These are phyloP conservation scores for Ceratocystis cubensis DNA, from an alignment of 2,329 filamentous ascomycete genomes.

Conservation along the genomic window DNA sequence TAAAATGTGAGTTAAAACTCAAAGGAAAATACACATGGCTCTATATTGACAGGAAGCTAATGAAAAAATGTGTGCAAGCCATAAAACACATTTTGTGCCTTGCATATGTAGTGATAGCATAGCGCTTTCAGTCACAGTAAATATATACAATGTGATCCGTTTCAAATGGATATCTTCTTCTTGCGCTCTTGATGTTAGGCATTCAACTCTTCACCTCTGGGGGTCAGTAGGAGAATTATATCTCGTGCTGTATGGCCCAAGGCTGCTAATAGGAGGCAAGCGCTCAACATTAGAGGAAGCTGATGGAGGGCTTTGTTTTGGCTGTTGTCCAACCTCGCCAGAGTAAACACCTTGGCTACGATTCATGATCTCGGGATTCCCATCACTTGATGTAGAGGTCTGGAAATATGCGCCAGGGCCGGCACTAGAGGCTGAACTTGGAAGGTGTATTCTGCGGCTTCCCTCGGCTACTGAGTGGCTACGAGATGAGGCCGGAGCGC, in stretches of 20 bases:
- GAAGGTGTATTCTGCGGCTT: not conserved
- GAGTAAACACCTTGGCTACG: not conserved
- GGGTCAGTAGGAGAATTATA: not conserved
- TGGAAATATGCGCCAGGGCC: not conserved
- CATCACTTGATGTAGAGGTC: not conserved
- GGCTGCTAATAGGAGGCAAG: not conserved
- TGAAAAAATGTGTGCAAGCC: not conserved
- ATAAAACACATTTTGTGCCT: not conserved
- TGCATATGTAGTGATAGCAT: not conserved
- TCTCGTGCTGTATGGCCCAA: not conserved
- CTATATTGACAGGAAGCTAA: not conserved
- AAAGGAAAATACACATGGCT: not conserved
- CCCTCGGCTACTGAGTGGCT: not conserved
- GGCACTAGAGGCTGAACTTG: not conserved
- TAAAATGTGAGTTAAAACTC: not conserved
- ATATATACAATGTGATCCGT: slow-evolving; percentile 1
- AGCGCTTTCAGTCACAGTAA: not conserved
- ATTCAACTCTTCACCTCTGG: not conserved
- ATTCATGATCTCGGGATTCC: not conserved
- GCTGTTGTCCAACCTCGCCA: not conserved
- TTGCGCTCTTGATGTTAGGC: too few relatives aligned
- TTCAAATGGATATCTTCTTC: too few relatives aligned
- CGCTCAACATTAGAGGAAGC: not conserved
- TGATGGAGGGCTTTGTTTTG: not conserved
- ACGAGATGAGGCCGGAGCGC: not conserved